A percentile compares a stretch with the other conserved stretches of the same genome.
phyloP scores from a whole-genome alignment of 176 grass and related monocot species.

The Avena insularis region DNA sequence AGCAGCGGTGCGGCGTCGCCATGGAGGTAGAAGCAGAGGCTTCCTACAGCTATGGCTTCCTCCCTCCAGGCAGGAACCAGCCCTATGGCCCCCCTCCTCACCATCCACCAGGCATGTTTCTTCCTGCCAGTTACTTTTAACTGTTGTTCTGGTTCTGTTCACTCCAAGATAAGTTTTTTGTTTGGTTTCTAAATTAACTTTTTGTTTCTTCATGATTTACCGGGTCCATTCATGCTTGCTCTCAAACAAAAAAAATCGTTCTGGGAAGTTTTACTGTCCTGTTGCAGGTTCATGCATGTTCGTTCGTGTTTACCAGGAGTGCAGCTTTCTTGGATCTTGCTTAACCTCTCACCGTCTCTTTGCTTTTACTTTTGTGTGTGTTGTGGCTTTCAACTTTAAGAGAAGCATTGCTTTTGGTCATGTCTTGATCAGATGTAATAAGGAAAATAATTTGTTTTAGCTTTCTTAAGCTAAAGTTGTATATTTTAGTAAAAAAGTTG shows the following conservation, averaged over 20 bases:
- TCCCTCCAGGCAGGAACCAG: slow-evolving; percentile 44
- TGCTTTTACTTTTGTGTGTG: not conserved
- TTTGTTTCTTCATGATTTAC: not conserved
- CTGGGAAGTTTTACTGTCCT: not conserved
- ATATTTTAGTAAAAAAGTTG: no score
- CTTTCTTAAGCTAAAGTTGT: no score
- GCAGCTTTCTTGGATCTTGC: not conserved
- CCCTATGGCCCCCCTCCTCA: slow-evolving; percentile 30
- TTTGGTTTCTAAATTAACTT: not conserved
- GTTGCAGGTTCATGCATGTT: slow-evolving; percentile 9
- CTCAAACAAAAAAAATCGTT: not conserved
- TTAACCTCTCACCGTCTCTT: not conserved
- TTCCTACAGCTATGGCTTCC: slow-evolving; percentile 51
- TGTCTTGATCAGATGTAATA: slow-evolving; percentile 20
- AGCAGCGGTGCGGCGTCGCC: slow-evolving; percentile 11
- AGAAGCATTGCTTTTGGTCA: slow-evolving; percentile 7
- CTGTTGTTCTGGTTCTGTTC: not conserved
- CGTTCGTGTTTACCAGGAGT: not conserved
- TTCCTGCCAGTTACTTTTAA: not conserved
- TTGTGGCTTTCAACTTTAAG: slow-evolving; percentile 28
- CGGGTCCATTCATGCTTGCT: slow-evolving; percentile 1
- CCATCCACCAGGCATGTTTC: slow-evolving; percentile 39
- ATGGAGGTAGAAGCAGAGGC: slow-evolving; percentile 56
- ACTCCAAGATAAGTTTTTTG: not conserved
- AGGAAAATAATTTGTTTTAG: not conserved